These are phyloP conservation scores for Rhodotorula sp. DNA, from an alignment of 1,284 basidiomycete species.

Conservation along the genomic window DNA sequence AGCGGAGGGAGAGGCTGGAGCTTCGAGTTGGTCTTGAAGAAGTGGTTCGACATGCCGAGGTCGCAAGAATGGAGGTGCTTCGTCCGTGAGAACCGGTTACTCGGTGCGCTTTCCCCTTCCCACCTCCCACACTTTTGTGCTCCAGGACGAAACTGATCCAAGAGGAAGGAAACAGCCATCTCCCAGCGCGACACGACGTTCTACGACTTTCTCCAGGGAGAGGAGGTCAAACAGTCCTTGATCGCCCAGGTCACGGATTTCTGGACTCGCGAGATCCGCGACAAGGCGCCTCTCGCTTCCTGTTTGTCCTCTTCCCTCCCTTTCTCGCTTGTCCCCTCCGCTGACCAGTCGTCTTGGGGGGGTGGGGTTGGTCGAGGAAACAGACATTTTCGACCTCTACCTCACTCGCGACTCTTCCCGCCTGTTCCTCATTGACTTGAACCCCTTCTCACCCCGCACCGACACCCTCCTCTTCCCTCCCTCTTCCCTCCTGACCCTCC, in stretches of 20 bases:
- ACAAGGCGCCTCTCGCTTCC: conserved; percentile 62
- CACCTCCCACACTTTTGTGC: background rate
- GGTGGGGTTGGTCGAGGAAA: too few species aligned
- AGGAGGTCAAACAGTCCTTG: conserved; percentile 60
- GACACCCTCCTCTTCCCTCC: conserved; percentile 84
- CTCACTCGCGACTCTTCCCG: conserved; percentile 72
- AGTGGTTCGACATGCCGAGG: conserved; percentile 82
- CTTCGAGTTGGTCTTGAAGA: conserved; percentile 84
- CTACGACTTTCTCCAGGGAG: conserved; percentile 80
- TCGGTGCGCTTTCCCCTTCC: conserved; percentile 59
- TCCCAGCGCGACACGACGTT: conserved; percentile 87
- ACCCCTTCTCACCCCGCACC: conserved; percentile 79
- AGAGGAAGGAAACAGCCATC: conserved; percentile 60
- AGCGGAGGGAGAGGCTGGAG: conserved; percentile 1
- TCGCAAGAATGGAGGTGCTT: conserved; percentile 85
- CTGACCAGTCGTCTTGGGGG: too few species aligned
- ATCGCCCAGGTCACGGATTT: conserved; percentile 59
- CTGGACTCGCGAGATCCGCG: conserved; percentile 66
- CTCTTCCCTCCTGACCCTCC: conserved; percentile 61
- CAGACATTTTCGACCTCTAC: conserved; percentile 83
- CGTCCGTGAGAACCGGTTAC: conserved; percentile 64
- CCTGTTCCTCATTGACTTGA: conserved; percentile 84
- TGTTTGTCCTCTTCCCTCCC: conserved; percentile 58
- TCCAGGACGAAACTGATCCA: background rate
- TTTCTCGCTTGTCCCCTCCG: background rate